Conservation (phyloP, 495 filamentous ascomycete genomes). For the Cenococcum geophilum region DNA sequence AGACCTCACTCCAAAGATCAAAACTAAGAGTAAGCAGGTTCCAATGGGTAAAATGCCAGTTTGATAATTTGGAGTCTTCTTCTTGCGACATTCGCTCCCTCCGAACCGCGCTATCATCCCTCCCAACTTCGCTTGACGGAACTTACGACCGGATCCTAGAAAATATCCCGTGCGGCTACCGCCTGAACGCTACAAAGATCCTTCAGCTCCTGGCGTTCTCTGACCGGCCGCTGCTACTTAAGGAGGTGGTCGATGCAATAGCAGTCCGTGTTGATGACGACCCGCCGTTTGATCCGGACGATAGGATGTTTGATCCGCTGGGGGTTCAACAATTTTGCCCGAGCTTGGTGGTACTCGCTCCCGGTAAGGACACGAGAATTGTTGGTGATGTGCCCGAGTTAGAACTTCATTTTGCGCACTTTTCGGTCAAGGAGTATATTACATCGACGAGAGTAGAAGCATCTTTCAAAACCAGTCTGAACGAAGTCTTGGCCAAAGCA, state of each 20-base stretch:
- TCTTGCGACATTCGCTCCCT: too few relatives aligned
- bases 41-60: conserved; percentile 41
- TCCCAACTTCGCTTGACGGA: conserved; percentile 38
- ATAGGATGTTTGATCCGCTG: conserved; percentile 25
- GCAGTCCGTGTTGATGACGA: conserved; percentile 18
- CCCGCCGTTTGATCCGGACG: conserved; percentile 22
- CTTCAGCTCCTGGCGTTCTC: too few relatives aligned
- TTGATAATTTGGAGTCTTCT: conserved; percentile 38
- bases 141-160: conserved; percentile 40
- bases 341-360: too few relatives aligned
- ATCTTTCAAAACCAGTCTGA: conserved; percentile 8
- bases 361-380: too few relatives aligned
- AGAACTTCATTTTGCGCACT: conserved; percentile 35
- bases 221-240: too few relatives aligned
- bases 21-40: conserved; percentile 34
- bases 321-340: too few relatives aligned
- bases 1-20: conserved; percentile 6
- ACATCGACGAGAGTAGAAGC: conserved; percentile 22
- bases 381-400: not conserved
- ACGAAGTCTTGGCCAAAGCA: conserved; percentile 24
- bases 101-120: conserved; percentile 30
- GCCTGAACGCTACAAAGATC: conserved; percentile 21
- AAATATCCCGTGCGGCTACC: conserved; percentile 28
- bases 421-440: too few relatives aligned
- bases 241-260: too few relatives aligned